Evolutionary conservation across 73 alveolate species (phyloP).

Genomic region (Tetrahymena elliotti): DNA sequence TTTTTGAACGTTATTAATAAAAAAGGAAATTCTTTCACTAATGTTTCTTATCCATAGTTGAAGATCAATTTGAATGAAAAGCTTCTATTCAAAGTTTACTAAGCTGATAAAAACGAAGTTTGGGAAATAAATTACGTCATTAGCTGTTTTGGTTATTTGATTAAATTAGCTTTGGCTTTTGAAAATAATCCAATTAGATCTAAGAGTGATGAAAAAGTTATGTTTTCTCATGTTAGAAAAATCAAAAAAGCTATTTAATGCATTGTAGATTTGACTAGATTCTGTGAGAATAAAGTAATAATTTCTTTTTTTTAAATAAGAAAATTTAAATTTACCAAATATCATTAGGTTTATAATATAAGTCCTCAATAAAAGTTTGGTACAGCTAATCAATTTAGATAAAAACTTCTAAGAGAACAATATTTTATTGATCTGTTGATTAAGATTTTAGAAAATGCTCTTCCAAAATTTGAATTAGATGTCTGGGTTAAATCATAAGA

Average conservation of each 20-base stretch:
- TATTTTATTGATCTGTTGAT: conserved; percentile 24
- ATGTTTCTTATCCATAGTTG: not conserved
- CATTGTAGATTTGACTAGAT: conserved; percentile 19
- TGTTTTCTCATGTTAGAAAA: conserved; percentile 12
- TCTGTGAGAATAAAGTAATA: conserved; percentile 12
- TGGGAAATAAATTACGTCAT: conserved; percentile 41
- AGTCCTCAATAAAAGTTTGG: conserved; percentile 41
- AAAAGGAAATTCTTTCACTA: not conserved
- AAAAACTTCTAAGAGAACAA: conserved; percentile 25
- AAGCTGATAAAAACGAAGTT: conserved; percentile 23
- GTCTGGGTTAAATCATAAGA: conserved; percentile 2
- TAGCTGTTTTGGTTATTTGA: conserved; percentile 17
- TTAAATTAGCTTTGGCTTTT: conserved; percentile 11
- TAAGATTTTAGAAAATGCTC: conserved; percentile 7
- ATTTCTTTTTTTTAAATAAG: too few species aligned
- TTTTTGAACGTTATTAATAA: not conserved
- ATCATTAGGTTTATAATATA: not conserved
- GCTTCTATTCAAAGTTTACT: conserved; percentile 22
- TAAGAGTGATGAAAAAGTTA: conserved; percentile 12
- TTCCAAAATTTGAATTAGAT: conserved; percentile 1
- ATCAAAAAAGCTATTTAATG: conserved; percentile 26
- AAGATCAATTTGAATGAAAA: not conserved
- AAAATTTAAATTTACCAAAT: too few species aligned
- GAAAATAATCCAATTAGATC: conserved; percentile 1
- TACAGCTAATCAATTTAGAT: conserved; percentile 12